Percentiles rank a stretch among this genome's conserved stretches.
phyloP scores from a whole-genome alignment of 768 basidiomycete genomes.

The Collybiopsis confluens region DNA sequence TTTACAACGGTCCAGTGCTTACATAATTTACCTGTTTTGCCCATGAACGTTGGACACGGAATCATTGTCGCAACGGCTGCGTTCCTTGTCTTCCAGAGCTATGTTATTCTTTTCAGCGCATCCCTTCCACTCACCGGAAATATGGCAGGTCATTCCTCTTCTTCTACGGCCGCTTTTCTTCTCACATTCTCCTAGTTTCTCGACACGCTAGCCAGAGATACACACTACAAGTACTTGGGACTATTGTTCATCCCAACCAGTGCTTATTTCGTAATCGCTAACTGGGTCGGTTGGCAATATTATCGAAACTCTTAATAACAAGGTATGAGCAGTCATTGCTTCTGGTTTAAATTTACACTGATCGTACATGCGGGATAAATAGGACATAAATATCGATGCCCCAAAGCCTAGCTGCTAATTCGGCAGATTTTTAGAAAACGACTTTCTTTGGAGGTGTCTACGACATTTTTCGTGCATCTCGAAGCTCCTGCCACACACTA shows the following conservation, averaged over 20 bases:
- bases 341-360: no score
- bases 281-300: slow-evolving; percentile 99
- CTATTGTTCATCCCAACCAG: slow-evolving; percentile 77
- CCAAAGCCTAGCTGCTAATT: slow-evolving; percentile 12
- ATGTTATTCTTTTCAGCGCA: slow-evolving; percentile 63
- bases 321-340: no score
- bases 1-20: background rate
- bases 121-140: slow-evolving; percentile 53
- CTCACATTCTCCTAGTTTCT: slow-evolving; percentile 43
- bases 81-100: slow-evolving; percentile 56
- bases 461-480: slow-evolving; percentile 43
- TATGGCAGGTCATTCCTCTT: slow-evolving; percentile 37
- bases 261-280: slow-evolving; percentile 91
- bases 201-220: slow-evolving; percentile 62
- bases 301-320: slow-evolving; percentile 78
- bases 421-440: slow-evolving; percentile 31
- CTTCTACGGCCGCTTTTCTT: background rate
- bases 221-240: slow-evolving; percentile 87
- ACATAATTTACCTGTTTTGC: background rate
- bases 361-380: no score
- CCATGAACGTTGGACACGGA: slow-evolving; percentile 36
- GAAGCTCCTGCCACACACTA: slow-evolving; percentile 53
- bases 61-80: slow-evolving; percentile 40
- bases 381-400: background rate
- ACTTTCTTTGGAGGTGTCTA: slow-evolving; percentile 40